Percentiles rank a stretch among this genome's conserved stretches.
Conservation (phyloP, 2,329 filamentous ascomycete genomes). For the Pseudogymnoascus sp. region DNA sequence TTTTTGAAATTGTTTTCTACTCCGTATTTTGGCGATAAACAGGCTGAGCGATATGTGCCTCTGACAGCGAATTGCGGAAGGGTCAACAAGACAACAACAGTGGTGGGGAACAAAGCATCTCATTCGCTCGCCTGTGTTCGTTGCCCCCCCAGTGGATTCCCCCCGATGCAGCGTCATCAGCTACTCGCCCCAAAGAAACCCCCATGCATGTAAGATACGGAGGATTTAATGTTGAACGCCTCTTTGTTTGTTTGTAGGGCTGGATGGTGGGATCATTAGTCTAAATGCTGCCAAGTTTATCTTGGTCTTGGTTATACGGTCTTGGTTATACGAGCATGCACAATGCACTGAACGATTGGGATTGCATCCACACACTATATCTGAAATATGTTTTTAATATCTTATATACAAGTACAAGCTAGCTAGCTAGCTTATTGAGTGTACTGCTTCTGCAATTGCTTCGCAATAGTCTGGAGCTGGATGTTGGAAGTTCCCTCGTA, state of each 20-base stretch:
- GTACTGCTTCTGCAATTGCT: constrained; percentile 62
- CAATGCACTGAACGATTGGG: too few species aligned
- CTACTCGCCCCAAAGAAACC: not conserved
- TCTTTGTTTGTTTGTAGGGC: not conserved
- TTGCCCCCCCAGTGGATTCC: not conserved
- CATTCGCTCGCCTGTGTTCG: constrained; percentile 4
- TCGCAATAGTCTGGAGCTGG: constrained; percentile 64
- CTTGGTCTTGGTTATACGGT: not conserved
- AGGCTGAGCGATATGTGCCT: not conserved
- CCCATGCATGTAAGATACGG: not conserved
- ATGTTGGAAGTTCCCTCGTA: constrained; percentile 87
- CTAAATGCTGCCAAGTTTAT: not conserved
- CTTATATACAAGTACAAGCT: not conserved
- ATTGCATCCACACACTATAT: not conserved
- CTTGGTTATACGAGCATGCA: not conserved
- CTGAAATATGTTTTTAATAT: not conserved
- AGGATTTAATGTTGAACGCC: constrained; percentile 6
- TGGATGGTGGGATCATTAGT: not conserved
- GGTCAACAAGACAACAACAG: constrained; percentile 6
- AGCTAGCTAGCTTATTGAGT: constrained; percentile 38
- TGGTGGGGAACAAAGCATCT: constrained; percentile 3
- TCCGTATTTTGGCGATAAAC: not conserved
- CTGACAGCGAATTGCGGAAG: constrained; percentile 9
- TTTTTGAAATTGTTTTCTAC: not conserved
- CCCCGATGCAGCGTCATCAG: constrained; percentile 1